Percentiles rank a stretch among this genome's conserved stretches.
Conservation (phyloP, 2,329 filamentous ascomycete genomes). For the Orbilia quercus region DNA sequence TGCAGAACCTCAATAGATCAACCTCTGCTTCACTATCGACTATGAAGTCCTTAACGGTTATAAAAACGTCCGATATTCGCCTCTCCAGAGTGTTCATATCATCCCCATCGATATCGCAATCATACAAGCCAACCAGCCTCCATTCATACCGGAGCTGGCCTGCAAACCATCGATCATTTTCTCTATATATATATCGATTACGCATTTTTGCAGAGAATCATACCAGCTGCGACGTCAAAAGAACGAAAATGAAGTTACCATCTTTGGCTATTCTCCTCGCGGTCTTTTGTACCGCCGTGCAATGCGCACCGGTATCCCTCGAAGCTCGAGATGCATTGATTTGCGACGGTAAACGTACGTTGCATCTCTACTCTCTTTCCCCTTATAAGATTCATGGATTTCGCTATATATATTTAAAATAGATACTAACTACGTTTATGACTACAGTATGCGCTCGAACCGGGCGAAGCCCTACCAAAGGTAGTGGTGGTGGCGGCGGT, state of each 20-base stretch:
- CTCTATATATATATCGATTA: no score
- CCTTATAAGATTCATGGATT: not conserved
- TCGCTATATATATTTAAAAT: not conserved
- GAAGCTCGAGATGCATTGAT: constrained; percentile 1
- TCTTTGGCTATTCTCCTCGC: constrained; percentile 13
- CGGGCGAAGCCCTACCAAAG: no score
- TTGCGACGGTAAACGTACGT: constrained; percentile 31
- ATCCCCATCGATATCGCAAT: no score
- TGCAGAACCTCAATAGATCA: not conserved
- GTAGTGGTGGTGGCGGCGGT: not conserved
- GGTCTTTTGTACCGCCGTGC: constrained; percentile 16
- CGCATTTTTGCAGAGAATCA: no score
- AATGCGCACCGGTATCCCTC: constrained; percentile 32
- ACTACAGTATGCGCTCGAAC: constrained; percentile 24
- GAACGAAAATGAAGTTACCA: constrained; percentile 26
- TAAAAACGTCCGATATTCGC: not conserved
- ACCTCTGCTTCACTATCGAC: not conserved
- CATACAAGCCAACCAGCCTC: not conserved
- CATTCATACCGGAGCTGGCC: not conserved
- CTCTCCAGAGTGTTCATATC: not conserved
- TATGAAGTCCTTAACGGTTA: not conserved
- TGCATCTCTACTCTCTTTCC: not conserved
- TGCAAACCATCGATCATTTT: no score
- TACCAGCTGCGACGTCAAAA: no score
- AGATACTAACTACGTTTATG: constrained; percentile 1